Base-by-base conservation (phyloP, 257 asterid species). In the Galeopsis tetrahit region DNA sequence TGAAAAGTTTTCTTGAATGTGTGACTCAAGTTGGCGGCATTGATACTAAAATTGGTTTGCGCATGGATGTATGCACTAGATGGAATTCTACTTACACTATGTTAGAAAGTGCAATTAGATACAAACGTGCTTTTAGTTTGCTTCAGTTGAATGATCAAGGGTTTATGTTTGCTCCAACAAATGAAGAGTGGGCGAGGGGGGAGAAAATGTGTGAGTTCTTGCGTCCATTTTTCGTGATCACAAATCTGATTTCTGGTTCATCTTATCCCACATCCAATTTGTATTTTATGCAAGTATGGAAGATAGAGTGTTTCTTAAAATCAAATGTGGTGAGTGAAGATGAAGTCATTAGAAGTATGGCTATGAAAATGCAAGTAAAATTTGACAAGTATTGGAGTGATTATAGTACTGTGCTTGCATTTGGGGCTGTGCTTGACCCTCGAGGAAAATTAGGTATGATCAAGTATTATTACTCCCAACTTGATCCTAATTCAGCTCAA, bases 381-480 rank as follows among this genome's bases (percentile, higher is more conserved):
- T 21, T 21, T 21, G 28, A 21, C 28, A 21, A 21, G 28, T 21
- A 21, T 21, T 21, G 1, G 28, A 8, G 63, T 28, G 65, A 60
- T 1, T 60, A 33, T 14, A 60, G 17, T 60, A 14, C 10, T 60
- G 1, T 60, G n/a, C 44, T 33, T 60, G 43, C 66, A 60, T 13
- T 33, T 11, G 66, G 66, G 44, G 66, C 21, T 10, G 28, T 60
- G 13, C 46, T 60, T 35, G 68, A 62, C n/a, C 49, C 68, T 62
- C 14, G 51, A 3, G 28, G 6, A 35, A 49, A 67, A 33, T 51
- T 11, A 51, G 31, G 58, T 4, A 51, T 14, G 58, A n/a, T 51
- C 7, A 51, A n/a, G n/a, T 51, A 13, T 51, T 51, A 15, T 51
- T 51, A 51, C 8, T n/a, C 58, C 8, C 58, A 51, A 51, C 58